Conservation (phyloP, 805 yeast species). For the Candida ponderosae region DNA sequence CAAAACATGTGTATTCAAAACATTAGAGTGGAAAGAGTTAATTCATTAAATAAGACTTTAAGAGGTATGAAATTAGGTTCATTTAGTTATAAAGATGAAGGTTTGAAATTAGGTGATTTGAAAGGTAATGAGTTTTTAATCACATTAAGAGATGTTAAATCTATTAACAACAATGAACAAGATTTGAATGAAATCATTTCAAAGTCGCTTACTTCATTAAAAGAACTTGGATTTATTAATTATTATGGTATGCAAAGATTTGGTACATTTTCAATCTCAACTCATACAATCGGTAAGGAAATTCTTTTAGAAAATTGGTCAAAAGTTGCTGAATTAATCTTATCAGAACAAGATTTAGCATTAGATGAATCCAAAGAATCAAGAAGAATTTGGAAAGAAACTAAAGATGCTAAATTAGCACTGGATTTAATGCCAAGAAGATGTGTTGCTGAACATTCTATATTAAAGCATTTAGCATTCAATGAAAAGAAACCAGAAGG, state of each 20-base stretch:
- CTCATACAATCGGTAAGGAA: conserved; percentile 76
- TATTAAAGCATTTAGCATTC: conserved; percentile 49
- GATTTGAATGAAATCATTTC: conserved; percentile 39
- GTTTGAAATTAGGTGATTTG: conserved; percentile 73
- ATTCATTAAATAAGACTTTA: conserved; percentile 65
- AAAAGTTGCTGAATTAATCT: conserved; percentile 66
- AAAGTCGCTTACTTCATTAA: conserved; percentile 49
- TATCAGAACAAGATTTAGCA: conserved; percentile 81
- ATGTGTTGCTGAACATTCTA: conserved; percentile 76
- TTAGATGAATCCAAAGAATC: conserved; percentile 80
- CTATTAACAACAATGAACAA: conserved; percentile 22
- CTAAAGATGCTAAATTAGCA: conserved; percentile 58
- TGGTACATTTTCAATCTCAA: conserved; percentile 91
- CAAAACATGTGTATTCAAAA: conserved; percentile 69
- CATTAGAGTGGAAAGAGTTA: conserved; percentile 67
- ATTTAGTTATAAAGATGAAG: conserved; percentile 55
- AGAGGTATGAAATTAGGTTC: conserved; percentile 78
- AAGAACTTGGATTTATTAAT: conserved; percentile 74
- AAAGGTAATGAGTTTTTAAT: conserved; percentile 85
- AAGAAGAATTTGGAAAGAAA: conserved; percentile 72
- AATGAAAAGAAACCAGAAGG: conserved; percentile 38
- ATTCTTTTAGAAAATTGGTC: conserved; percentile 72
- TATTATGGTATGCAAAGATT: conserved; percentile 98
- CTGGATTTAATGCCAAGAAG: conserved; percentile 76
- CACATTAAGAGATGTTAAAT: conserved; percentile 66